phyloP scores from a whole-genome alignment of 202 grass and related monocot genomes.

The Panicum hallii region DNA sequence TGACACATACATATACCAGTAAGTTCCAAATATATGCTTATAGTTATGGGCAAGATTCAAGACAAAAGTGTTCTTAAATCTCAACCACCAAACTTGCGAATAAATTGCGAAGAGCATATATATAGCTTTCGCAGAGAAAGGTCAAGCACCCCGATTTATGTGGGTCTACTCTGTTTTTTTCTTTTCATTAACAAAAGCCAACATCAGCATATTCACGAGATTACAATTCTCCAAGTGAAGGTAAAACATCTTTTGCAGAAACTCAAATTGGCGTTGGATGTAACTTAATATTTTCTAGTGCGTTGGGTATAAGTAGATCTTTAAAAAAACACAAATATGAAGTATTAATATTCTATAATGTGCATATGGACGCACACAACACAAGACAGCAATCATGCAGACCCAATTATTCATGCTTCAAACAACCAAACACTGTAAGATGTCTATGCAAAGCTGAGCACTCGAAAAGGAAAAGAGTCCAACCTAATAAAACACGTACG shows the following conservation, averaged over 20 bases:
- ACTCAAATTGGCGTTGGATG: background rate
- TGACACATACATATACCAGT: background rate
- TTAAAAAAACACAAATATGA: background rate
- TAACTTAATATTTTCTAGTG: background rate
- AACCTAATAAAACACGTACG: slow-evolving; percentile 6
- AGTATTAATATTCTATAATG: background rate
- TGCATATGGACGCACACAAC: background rate
- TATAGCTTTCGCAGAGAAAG: background rate
- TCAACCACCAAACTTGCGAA: background rate
- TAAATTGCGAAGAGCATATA: background rate
- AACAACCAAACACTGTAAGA: background rate
- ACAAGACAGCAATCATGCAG: background rate
- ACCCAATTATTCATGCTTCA: background rate
- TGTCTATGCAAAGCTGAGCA: slow-evolving; percentile 7
- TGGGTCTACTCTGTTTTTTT: background rate
- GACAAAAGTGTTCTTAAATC: background rate
- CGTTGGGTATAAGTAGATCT: background rate
- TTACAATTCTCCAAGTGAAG: background rate
- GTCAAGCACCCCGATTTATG: background rate
- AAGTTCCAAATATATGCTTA: background rate
- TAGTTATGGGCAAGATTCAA: background rate
- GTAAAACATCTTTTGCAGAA: background rate
- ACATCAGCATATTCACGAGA: background rate
- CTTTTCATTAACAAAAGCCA: background rate
- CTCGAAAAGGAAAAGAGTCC: background rate